A percentile compares a stretch with the other conserved stretches of the same genome.
Conservation (phyloP, 2,329 filamentous ascomycete genomes). For the Boeremia exigua region DNA sequence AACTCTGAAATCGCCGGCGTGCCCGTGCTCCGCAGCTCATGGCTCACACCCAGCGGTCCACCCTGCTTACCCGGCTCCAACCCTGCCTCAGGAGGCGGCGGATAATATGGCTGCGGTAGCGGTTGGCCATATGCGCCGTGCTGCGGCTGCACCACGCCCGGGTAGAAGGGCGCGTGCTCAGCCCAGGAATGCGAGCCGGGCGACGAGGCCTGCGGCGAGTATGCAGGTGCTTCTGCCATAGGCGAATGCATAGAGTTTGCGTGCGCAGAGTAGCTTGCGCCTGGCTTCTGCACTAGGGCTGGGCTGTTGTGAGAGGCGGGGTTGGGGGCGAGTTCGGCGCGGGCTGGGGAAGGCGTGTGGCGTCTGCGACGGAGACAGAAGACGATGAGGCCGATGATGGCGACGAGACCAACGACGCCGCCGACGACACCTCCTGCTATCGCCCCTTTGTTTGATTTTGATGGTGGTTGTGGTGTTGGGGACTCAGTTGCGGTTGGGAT, state of each 20-base stretch:
- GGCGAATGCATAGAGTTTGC: conserved; percentile 19
- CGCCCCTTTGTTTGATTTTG: conserved; percentile 27
- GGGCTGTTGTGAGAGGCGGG: neutral
- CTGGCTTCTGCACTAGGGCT: conserved; percentile 1
- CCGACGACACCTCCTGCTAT: conserved; percentile 47
- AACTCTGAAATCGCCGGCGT: conserved; percentile 7
- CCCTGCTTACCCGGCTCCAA: neutral
- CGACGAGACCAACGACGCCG: conserved; percentile 32
- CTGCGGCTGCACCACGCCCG: neutral
- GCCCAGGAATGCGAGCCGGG: neutral
- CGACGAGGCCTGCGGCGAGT: conserved; percentile 18
- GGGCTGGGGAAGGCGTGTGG: conserved; percentile 2
- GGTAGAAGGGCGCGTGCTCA: neutral
- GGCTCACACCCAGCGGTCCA: neutral
- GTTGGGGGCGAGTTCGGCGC: neutral
- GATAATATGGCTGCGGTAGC: neutral
- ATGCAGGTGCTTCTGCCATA: conserved; percentile 13
- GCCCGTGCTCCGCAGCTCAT: neutral
- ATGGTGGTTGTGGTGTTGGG: neutral
- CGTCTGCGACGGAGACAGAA: conserved; percentile 31
- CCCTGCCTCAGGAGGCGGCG: neutral
- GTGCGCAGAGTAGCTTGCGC: conserved; percentile 1
- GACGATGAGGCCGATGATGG: conserved; percentile 26
- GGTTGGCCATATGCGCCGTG: neutral
- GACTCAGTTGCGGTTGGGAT: conserved; percentile 25